These are phyloP conservation scores for Hymenoscyphus repandus DNA, from an alignment of 2,329 filamentous ascomycete species.

Conservation along the genomic window DNA sequence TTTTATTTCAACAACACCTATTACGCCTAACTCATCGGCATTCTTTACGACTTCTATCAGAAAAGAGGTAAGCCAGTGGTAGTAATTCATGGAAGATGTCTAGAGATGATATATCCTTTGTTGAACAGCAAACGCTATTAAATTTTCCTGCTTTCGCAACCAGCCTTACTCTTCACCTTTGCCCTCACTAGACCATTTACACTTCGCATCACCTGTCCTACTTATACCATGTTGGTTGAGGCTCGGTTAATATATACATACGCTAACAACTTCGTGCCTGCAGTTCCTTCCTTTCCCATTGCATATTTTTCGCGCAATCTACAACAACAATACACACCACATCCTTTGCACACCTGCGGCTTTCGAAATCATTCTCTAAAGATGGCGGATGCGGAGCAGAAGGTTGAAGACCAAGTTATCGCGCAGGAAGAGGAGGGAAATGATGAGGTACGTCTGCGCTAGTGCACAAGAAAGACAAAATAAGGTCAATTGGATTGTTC, in stretches of 20 bases:
- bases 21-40: background rate
- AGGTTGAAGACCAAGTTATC: slow-evolving; percentile 27
- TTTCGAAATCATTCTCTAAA: slow-evolving; percentile 5
- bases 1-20: background rate
- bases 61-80: background rate
- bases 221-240: too few relatives aligned
- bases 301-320: background rate
- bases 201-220: too few relatives aligned
- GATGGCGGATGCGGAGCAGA: slow-evolving; percentile 27
- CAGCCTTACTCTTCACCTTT: background rate
- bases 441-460: slow-evolving; percentile 26
- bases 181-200: too few relatives aligned
- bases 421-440: slow-evolving; percentile 28
- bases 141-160: background rate
- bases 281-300: background rate
- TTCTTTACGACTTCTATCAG: background rate
- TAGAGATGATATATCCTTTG: background rate
- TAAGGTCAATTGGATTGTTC: background rate
- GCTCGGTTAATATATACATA: too few relatives aligned
- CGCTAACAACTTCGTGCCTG: background rate
- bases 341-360: background rate
- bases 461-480: too few relatives aligned
- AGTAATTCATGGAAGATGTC: too few relatives aligned
- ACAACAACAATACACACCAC: slow-evolving; percentile 1
- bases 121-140: background rate